phyloP scores from a whole-genome alignment of 2,329 filamentous ascomycete genomes.

The Penicillium sp. region DNA sequence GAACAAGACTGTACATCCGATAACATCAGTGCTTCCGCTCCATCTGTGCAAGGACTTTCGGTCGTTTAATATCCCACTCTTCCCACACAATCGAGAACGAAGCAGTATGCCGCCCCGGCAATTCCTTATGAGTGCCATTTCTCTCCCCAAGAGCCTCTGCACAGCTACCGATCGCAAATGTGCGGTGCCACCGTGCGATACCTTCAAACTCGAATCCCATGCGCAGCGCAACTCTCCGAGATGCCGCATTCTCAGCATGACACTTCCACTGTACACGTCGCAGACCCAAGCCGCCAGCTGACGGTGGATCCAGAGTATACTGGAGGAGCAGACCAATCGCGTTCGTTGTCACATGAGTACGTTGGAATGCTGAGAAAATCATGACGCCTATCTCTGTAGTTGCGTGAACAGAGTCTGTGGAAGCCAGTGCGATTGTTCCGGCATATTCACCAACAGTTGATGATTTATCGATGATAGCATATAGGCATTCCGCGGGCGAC shows the following conservation, averaged over 20 bases:
- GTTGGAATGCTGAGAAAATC: constrained; percentile 4
- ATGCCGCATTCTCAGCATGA: constrained; percentile 15
- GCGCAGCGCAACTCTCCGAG: constrained; percentile 29
- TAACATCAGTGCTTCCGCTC: not conserved
- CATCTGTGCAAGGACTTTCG: constrained; percentile 9
- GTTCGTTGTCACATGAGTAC: constrained; percentile 11
- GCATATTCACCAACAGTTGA: not conserved
- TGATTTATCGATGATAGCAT: constrained; percentile 10
- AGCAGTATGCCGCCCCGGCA: constrained; percentile 13
- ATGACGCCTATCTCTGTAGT: constrained; percentile 10
- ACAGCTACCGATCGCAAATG: not conserved
- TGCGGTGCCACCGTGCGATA: constrained; percentile 30
- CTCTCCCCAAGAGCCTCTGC: constrained; percentile 8
- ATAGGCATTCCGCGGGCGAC: constrained; percentile 1
- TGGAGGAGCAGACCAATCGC: constrained; percentile 36
- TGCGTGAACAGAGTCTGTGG: constrained; percentile 5
- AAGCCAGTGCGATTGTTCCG: not conserved
- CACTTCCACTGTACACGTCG: constrained; percentile 35
- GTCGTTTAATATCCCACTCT: constrained; percentile 11
- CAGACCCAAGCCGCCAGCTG: constrained; percentile 24
- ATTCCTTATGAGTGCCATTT: constrained; percentile 8
- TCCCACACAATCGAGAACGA: constrained; percentile 11
- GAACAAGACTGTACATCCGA: not conserved
- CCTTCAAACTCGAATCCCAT: constrained; percentile 38
- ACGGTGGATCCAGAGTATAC: constrained; percentile 25